A percentile compares a stretch with the other conserved stretches of the same genome.
Evolutionary conservation across 352 stramenopile genomes (phyloP).

Genomic region (Phytophthora nicotianae): DNA sequence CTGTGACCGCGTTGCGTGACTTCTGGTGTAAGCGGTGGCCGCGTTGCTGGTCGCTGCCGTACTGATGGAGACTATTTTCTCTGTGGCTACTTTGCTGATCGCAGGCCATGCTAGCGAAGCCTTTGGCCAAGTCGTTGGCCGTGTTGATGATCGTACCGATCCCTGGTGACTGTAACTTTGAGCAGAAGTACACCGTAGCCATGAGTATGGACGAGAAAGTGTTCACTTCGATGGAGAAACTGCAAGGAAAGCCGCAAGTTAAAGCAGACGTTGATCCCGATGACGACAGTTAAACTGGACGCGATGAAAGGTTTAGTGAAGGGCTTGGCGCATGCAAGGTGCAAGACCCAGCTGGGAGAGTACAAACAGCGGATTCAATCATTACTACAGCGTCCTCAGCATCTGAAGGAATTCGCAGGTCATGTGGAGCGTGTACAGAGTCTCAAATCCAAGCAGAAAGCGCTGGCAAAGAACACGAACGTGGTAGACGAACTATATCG

Average conservation of each 20-base stretch:
- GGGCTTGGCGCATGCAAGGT: slow-evolving; percentile 88
- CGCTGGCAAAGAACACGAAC: slow-evolving; percentile 84
- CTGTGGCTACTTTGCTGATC: too few species aligned
- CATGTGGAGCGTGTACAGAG: slow-evolving; percentile 84
- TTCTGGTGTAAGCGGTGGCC: too few species aligned
- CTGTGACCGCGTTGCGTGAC: too few species aligned
- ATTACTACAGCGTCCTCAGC: slow-evolving; percentile 81
- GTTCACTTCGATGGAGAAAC: too few species aligned
- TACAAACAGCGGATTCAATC: slow-evolving; percentile 91
- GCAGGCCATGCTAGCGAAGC: too few species aligned
- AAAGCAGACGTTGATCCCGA: slow-evolving; percentile 92
- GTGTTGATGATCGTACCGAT: too few species aligned
- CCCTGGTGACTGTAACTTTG: too few species aligned
- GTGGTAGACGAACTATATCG: slow-evolving; percentile 94
- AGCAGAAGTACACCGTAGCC: too few species aligned
- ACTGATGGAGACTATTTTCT: too few species aligned
- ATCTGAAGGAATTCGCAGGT: slow-evolving; percentile 92
- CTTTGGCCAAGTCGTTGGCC: too few species aligned
- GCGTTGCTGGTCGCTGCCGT: too few species aligned
- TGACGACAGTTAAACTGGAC: slow-evolving; percentile 92
- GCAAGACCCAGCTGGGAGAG: slow-evolving; percentile 87
- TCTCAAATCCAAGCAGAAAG: slow-evolving; percentile 81
- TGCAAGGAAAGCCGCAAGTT: slow-evolving; percentile 93
- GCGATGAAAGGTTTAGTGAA: slow-evolving; percentile 93
- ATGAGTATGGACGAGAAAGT: too few species aligned